Evolutionary conservation across 176 grass and related monocot species (phyloP), one percentile per base, ranked within the genome.

Genomic region (Leersia perrieri): DNA sequence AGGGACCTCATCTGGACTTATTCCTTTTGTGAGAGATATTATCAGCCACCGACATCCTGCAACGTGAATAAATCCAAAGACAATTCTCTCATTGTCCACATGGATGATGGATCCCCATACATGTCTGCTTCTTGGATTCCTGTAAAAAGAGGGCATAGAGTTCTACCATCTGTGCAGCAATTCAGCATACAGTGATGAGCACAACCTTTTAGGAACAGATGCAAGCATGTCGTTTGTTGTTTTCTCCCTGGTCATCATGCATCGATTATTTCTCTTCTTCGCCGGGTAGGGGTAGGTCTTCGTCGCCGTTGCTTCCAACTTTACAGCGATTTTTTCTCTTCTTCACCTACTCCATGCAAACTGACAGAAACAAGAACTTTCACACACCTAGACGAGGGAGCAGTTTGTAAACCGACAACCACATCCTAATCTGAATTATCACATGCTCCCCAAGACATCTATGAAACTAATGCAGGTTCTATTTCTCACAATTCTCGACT

Each of bases 391-490:
- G 9, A 60, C 11, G 39, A 70, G n/a, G 25, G 62, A 73, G 61
- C 68, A 82, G 42, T 25, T 63, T 29, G 60, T 27, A 63, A 47
- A n/a, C n/a, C 18, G 49, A 60, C 12, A 61, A 20, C 16, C 55
- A 45, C 27, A 3, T 62, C 68, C 80, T 82, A 72, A 47, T n/a
- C n/a, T n/a, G n/a, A n/a, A n/a, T n/a, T n/a, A n/a, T 73, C 80
- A 72, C 69, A 82, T 82, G 69, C 58, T 64, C 38, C 3, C 49
- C 6, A n/a, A 22, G 4, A n/a, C 49, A 63, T 7, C 57, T n/a
- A n/a, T n/a, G n/a, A 11, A 4, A 16, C 8, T 0, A 33, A 66
- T 64, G 29, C 8, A 20, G n/a, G n/a, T 22, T 64, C 38, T 47
- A 71, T 23, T 10, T 15, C 15, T 20, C 20, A n/a, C n/a, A n/a